Conservation (phyloP, 352 stramenopile genomes). For the Detonula confervacea region DNA sequence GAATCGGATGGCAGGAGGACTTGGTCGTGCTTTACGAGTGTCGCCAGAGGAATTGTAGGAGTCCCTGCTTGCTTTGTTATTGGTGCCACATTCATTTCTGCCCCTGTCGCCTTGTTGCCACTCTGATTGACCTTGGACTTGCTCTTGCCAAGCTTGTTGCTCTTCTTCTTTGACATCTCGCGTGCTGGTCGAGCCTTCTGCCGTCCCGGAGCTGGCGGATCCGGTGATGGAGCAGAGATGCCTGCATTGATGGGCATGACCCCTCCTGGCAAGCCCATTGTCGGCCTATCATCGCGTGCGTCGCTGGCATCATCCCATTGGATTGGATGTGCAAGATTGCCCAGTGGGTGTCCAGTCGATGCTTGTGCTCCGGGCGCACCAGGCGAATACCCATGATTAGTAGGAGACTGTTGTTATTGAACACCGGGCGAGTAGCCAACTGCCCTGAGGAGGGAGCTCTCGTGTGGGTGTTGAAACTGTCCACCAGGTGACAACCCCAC, state of each 20-base stretch:
- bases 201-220: not conserved
- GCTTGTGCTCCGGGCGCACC: too few relatives aligned
- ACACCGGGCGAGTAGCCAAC: not conserved
- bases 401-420: not conserved
- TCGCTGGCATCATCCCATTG: constrained; percentile 11
- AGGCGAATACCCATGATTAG: not conserved
- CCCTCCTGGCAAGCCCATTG: too few relatives aligned
- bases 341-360: too few relatives aligned
- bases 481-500: too few relatives aligned
- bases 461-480: not conserved
- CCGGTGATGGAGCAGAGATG: not conserved
- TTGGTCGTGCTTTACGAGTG: constrained; percentile 35
- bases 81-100: too few relatives aligned
- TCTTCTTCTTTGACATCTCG: not conserved
- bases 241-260: too few relatives aligned
- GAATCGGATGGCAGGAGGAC: constrained; percentile 12
- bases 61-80: too few relatives aligned
- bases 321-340: not conserved
- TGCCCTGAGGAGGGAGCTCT: not conserved
- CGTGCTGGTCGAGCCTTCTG: not conserved
- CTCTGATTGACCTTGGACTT: not conserved
- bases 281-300: constrained; percentile 11
- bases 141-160: not conserved
- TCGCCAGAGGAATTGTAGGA: constrained; percentile 14
- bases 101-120: not conserved